A percentile compares a stretch with the other conserved stretches of the same genome.
phyloP scores from a whole-genome alignment of 768 basidiomycete genomes.

The Leccinellum albellum region DNA sequence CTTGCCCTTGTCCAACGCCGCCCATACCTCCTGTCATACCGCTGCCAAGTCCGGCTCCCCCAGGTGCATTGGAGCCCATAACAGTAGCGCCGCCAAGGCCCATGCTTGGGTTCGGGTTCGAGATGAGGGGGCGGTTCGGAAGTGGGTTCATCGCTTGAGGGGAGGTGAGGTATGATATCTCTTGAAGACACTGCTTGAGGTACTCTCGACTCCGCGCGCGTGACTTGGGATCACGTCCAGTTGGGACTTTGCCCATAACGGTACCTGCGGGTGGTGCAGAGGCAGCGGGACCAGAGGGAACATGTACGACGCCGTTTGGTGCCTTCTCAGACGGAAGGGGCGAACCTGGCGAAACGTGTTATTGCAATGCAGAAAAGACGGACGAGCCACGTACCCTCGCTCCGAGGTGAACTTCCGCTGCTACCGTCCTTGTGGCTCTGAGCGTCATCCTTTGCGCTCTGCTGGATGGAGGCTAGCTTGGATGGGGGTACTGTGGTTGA shows the following conservation, averaged over 20 bases:
- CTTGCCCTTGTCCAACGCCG: slow-evolving; percentile 16
- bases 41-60: slow-evolving; percentile 9
- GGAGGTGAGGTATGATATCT: slow-evolving; percentile 96
- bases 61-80: slow-evolving; percentile 16
- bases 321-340: slow-evolving; percentile 68
- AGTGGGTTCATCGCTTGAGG: slow-evolving; percentile 97
- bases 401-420: slow-evolving; percentile 77
- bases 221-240: slow-evolving; percentile 91
- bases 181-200: slow-evolving; percentile 98
- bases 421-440: slow-evolving; percentile 76
- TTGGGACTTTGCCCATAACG: slow-evolving; percentile 64
- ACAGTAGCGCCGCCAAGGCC: slow-evolving; percentile 14
- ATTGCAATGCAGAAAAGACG: not conserved
- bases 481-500: slow-evolving; percentile 56
- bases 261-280: slow-evolving; percentile 37
- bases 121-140: slow-evolving; percentile 74
- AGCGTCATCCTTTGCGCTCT: slow-evolving; percentile 65
- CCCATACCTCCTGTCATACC: slow-evolving; percentile 12
- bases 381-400: slow-evolving; percentile 56
- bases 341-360: slow-evolving; percentile 49
- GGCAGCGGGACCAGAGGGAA: slow-evolving; percentile 46
- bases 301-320: slow-evolving; percentile 57
- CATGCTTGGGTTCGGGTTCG: slow-evolving; percentile 41
- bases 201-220: slow-evolving; percentile 94
- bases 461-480: slow-evolving; percentile 62